A percentile compares a stretch with the other conserved stretches of the same genome.
Evolutionary conservation across 805 yeast genomes (phyloP).

Genomic region (Teunomyces aglyptinius): DNA sequence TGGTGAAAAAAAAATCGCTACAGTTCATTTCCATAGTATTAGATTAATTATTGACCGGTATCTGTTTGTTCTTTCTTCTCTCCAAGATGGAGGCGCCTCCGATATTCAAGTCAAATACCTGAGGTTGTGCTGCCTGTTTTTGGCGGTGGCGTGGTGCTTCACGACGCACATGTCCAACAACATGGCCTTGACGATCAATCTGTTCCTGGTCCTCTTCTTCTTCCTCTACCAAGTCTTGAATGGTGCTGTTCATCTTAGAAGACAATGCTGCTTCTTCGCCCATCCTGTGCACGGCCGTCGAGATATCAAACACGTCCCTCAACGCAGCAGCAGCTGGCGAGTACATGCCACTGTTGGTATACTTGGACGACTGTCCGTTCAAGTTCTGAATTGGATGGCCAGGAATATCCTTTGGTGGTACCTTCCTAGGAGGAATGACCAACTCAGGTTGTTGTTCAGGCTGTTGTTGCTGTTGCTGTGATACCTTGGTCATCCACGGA

Average conservation of each 20-base stretch:
- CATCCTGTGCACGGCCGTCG: slow-evolving; percentile 81
- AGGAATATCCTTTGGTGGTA: background rate
- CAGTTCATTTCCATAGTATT: no score
- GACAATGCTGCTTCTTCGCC: slow-evolving; percentile 59
- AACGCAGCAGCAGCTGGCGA: slow-evolving; percentile 78
- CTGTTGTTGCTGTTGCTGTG: background rate
- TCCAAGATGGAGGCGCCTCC: slow-evolving; percentile 54
- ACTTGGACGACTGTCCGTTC: slow-evolving; percentile 14
- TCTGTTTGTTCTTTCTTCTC: slow-evolving; percentile 32
- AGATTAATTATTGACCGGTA: slow-evolving; percentile 7
- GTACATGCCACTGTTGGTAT: slow-evolving; percentile 35
- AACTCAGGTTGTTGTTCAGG: background rate
- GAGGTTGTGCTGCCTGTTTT: background rate
- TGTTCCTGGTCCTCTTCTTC: slow-evolving; percentile 32
- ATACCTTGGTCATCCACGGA: slow-evolving; percentile 61
- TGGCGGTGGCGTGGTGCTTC: slow-evolving; percentile 11
- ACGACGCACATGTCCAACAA: slow-evolving; percentile 7
- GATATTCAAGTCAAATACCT: slow-evolving; percentile 44
- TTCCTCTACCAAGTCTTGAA: slow-evolving; percentile 33
- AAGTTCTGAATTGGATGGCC: slow-evolving; percentile 30
- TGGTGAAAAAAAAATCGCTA: no score
- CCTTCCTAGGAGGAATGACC: slow-evolving; percentile 2
- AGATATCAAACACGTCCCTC: slow-evolving; percentile 83
- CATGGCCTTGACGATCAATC: slow-evolving; percentile 13
- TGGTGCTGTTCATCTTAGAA: slow-evolving; percentile 14